Conservation (phyloP, 2,329 filamentous ascomycete species). For the Dendryphion nanum region DNA sequence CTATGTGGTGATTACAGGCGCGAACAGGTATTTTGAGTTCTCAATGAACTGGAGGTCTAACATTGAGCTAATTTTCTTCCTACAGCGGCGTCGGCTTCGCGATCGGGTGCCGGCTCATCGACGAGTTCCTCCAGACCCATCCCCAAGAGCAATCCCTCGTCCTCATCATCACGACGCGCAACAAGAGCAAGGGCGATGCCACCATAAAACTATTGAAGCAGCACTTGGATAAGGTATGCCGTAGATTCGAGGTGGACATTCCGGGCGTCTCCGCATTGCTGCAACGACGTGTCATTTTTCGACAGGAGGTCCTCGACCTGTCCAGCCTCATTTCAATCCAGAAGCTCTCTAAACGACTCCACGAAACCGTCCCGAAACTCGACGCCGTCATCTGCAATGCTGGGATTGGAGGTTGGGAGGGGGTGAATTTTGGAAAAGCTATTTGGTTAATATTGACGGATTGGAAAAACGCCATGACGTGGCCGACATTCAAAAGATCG, state of each 20-base stretch:
- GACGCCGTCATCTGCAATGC: conserved; percentile 84
- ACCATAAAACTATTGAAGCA: conserved; percentile 64
- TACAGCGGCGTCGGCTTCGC: conserved; percentile 81
- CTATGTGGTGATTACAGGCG: conserved; percentile 74
- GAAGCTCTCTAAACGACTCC: conserved; percentile 51
- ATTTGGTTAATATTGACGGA: conserved; percentile 60
- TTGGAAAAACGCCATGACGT: conserved; percentile 67
- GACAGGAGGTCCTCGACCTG: conserved; percentile 59
- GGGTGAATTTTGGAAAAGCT: conserved; percentile 67
- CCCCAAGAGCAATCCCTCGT: conserved; percentile 68
- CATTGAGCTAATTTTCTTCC: not conserved
- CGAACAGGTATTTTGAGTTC: conserved; percentile 72
- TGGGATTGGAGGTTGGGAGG: conserved; percentile 81
- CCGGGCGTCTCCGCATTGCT: conserved; percentile 42
- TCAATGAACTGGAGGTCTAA: not conserved
- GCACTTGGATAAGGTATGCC: conserved; percentile 56
- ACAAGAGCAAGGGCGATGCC: conserved; percentile 68
- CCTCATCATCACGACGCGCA: conserved; percentile 81
- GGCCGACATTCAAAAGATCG: conserved; percentile 73
- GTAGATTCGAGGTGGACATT: conserved; percentile 33
- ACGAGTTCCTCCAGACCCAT: conserved; percentile 76
- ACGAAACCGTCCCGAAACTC: conserved; percentile 64
- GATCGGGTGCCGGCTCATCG: conserved; percentile 79
- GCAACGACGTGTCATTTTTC: conserved; percentile 49
- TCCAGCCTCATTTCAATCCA: conserved; percentile 56